phyloP scores from a whole-genome alignment of 2,329 filamentous ascomycete genomes.

The Huntiella decipiens region DNA sequence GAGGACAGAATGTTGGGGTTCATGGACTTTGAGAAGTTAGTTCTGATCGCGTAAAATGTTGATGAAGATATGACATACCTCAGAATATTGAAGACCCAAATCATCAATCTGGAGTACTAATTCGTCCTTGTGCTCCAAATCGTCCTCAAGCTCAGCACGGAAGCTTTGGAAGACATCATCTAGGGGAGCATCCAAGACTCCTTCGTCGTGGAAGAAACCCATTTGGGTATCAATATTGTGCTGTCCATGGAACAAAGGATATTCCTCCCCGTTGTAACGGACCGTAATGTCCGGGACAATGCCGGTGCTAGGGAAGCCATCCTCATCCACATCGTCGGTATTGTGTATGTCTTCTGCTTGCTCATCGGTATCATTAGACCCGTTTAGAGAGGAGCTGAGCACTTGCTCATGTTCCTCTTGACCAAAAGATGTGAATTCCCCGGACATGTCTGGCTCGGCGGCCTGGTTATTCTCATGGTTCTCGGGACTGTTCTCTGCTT shows the following conservation, averaged over 20 bases:
- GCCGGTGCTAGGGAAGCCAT: conserved; percentile 7
- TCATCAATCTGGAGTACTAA: conserved; percentile 32
- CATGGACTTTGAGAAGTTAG: conserved; percentile 20
- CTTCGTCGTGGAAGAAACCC: conserved; percentile 27
- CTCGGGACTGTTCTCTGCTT: not conserved
- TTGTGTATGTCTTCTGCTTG: conserved; percentile 9
- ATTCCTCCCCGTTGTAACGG: conserved; percentile 25
- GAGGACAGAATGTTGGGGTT: conserved; percentile 19
- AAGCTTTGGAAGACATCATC: conserved; percentile 26
- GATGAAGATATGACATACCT: conserved; percentile 20
- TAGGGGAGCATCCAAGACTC: conserved; percentile 25
- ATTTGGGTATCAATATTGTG: conserved; percentile 15
- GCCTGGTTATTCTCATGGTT: conserved; percentile 6
- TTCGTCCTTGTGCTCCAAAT: conserved; percentile 27
- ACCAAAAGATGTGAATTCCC: conserved; percentile 6
- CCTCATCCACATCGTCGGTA: conserved; percentile 13
- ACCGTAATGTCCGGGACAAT: conserved; percentile 21
- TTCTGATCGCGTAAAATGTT: not conserved
- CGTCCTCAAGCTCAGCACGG: conserved; percentile 26
- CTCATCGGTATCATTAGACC: conserved; percentile 13
- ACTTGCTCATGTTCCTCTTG: conserved; percentile 11
- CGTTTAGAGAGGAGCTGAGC: conserved; percentile 1
- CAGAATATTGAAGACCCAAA: conserved; percentile 32
- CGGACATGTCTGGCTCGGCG: conserved; percentile 12
- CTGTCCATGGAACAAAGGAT: conserved; percentile 21